Conservation (phyloP, 2,329 filamentous ascomycete genomes). For the Hymenoscyphus occultus region DNA sequence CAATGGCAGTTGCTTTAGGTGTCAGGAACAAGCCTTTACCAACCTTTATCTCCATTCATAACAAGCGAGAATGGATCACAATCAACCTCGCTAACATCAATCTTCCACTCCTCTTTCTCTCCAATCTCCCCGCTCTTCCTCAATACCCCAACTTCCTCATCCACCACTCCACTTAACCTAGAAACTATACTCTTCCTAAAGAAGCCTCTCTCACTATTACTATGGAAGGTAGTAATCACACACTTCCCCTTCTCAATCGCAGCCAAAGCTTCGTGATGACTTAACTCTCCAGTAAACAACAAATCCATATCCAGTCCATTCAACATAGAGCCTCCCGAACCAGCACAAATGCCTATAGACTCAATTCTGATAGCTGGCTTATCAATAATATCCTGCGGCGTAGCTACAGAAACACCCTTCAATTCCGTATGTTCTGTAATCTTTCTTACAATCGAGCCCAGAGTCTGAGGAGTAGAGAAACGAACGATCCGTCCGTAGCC, state of each 20-base stretch:
- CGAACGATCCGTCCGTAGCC: constrained; percentile 37
- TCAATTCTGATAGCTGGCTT: constrained; percentile 46
- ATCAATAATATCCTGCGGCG: constrained; percentile 30
- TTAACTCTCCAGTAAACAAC: constrained; percentile 88
- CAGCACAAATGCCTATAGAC: constrained; percentile 83
- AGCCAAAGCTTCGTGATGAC: constrained; percentile 85
- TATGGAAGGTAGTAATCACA: constrained; percentile 86
- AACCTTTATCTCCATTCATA: neutral
- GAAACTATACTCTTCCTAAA: constrained; percentile 67
- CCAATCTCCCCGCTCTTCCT: constrained; percentile 28
- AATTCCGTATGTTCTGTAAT: constrained; percentile 26
- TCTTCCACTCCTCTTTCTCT: constrained; percentile 37
- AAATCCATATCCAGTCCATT: constrained; percentile 70
- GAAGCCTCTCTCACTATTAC: constrained; percentile 87
- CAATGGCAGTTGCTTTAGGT: neutral
- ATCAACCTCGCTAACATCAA: constrained; percentile 76
- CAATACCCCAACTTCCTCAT: constrained; percentile 15
- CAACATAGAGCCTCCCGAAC: constrained; percentile 78
- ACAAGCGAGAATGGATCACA: constrained; percentile 85
- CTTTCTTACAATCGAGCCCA: constrained; percentile 27
- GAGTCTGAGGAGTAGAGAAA: constrained; percentile 27
- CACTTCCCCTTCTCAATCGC: constrained; percentile 80
- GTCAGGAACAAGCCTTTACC: neutral
- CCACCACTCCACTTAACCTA: constrained; percentile 40
- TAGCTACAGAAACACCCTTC: constrained; percentile 30